Evolutionary conservation across 805 yeast genomes (phyloP).

Genomic region (Candida ulmi): DNA sequence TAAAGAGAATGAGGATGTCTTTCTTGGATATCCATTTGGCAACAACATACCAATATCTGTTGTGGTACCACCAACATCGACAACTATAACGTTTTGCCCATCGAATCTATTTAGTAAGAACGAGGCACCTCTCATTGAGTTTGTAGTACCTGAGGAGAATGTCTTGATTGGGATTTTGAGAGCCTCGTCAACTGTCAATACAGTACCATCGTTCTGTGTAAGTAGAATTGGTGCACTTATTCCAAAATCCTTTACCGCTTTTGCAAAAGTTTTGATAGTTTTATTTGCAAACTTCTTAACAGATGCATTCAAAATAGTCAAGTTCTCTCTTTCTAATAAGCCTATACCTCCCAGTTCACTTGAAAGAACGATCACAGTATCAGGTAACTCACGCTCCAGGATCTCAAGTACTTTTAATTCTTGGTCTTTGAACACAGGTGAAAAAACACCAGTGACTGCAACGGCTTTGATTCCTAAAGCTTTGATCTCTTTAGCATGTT

Average conservation of each 20-base stretch:
- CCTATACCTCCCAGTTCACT: conserved; percentile 39
- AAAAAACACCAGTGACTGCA: conserved; percentile 37
- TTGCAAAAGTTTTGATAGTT: conserved; percentile 33
- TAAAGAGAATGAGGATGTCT: conserved; percentile 36
- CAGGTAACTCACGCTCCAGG: conserved; percentile 29
- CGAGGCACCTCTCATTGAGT: conserved; percentile 45
- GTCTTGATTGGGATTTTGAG: conserved; percentile 37
- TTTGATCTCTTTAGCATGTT: conserved; percentile 28
- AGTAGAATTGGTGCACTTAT: conserved; percentile 34
- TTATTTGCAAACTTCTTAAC: conserved; percentile 36
- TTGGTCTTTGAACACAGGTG: conserved; percentile 33
- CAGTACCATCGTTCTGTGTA: conserved; percentile 48
- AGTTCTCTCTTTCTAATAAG: conserved; percentile 40
- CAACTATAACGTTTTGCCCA: conserved; percentile 30
- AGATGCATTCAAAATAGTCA: conserved; percentile 41
- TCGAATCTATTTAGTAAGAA: conserved; percentile 25
- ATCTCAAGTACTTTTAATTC: conserved; percentile 31
- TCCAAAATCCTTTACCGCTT: conserved; percentile 32
- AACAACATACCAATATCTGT: conserved; percentile 42
- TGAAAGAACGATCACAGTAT: conserved; percentile 32
- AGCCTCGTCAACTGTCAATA: conserved; percentile 37
- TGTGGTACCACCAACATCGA: conserved; percentile 48
- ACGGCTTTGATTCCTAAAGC: conserved; percentile 28
- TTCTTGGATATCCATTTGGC: conserved; percentile 42
- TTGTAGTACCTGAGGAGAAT: conserved; percentile 46